Conservation (phyloP, 768 basidiomycete genomes). For the Cyclocybe aegerita region DNA sequence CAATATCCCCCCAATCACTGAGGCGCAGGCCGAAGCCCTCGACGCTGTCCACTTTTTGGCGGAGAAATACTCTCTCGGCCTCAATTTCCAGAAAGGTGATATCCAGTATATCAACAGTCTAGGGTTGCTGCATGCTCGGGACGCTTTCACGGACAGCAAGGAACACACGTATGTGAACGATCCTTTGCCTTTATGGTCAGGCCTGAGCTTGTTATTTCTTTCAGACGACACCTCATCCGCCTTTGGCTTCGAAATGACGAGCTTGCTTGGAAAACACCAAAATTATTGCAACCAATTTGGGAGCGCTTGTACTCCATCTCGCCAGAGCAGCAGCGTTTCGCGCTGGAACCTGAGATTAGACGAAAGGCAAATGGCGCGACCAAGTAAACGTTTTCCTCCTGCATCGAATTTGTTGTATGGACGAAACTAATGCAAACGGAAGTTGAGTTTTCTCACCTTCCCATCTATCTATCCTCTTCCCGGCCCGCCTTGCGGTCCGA, state of each 20-base stretch:
- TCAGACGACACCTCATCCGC: slow-evolving; percentile 43
- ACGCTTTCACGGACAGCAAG: slow-evolving; percentile 41
- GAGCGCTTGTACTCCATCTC: slow-evolving; percentile 34
- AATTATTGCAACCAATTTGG: slow-evolving; percentile 36
- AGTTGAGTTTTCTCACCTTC: too few relatives aligned
- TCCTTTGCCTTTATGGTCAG: background rate
- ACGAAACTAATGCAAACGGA: too few relatives aligned
- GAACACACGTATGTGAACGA: slow-evolving; percentile 35
- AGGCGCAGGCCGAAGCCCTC: slow-evolving; percentile 49
- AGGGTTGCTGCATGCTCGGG: slow-evolving; percentile 42
- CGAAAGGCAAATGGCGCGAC: slow-evolving; percentile 32
- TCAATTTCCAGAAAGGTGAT: slow-evolving; percentile 49
- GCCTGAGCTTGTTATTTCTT: background rate
- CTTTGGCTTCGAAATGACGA: slow-evolving; percentile 48
- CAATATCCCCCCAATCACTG: slow-evolving; percentile 44
- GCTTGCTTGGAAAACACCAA: slow-evolving; percentile 44
- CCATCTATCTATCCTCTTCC: too few relatives aligned
- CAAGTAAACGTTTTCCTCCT: slow-evolving; percentile 12
- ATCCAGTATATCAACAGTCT: slow-evolving; percentile 50
- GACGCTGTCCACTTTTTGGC: slow-evolving; percentile 45
- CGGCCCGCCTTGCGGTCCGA: too few relatives aligned
- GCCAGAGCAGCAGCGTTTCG: slow-evolving; percentile 44
- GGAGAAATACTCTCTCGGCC: slow-evolving; percentile 39
- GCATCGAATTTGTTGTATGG: too few relatives aligned
- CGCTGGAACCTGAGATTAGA: slow-evolving; percentile 44